phyloP scores from a whole-genome alignment of 2,329 filamentous ascomycete species.

The Hysterium pulicare region DNA sequence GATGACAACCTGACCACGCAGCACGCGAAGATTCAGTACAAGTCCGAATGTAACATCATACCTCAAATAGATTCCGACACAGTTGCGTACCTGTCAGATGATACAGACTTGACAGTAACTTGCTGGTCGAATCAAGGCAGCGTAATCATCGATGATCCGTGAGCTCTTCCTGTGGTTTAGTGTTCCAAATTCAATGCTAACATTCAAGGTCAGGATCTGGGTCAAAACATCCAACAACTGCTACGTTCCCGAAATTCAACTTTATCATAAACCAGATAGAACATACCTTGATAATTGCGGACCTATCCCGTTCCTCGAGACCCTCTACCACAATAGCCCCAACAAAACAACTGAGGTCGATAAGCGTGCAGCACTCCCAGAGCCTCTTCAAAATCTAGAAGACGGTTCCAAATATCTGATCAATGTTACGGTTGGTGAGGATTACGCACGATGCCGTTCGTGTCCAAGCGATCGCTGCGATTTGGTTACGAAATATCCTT shows the following conservation, averaged over 20 bases:
- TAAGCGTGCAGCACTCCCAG: slow-evolving; percentile 11
- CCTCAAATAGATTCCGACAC: slow-evolving; percentile 19
- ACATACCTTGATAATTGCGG: slow-evolving; percentile 26
- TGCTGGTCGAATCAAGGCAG: slow-evolving; percentile 25
- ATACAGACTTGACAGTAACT: slow-evolving; percentile 25
- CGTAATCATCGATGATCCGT: slow-evolving; percentile 27
- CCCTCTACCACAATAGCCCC: slow-evolving; percentile 17
- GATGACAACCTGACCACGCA: slow-evolving; percentile 20
- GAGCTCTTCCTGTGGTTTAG: slow-evolving; percentile 2
- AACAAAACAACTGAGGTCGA: slow-evolving; percentile 21
- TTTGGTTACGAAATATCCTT: slow-evolving; percentile 16
- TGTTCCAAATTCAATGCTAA: background rate
- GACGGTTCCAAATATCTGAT: slow-evolving; percentile 18
- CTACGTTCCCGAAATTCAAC: slow-evolving; percentile 24
- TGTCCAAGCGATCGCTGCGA: slow-evolving; percentile 16
- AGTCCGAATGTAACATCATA: slow-evolving; percentile 26
- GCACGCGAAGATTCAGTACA: slow-evolving; percentile 23
- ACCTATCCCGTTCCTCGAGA: slow-evolving; percentile 24
- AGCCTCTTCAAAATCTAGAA: slow-evolving; percentile 6
- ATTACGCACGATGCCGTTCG: slow-evolving; percentile 22
- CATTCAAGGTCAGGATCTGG: slow-evolving; percentile 17
- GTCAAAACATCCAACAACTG: slow-evolving; percentile 31
- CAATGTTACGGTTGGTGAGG: slow-evolving; percentile 28
- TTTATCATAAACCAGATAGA: slow-evolving; percentile 22
- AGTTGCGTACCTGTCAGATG: slow-evolving; percentile 19